These are phyloP conservation scores for Moesziomyces aphidis DNA, from an alignment of 1,284 basidiomycete genomes.

Conservation along the genomic window DNA sequence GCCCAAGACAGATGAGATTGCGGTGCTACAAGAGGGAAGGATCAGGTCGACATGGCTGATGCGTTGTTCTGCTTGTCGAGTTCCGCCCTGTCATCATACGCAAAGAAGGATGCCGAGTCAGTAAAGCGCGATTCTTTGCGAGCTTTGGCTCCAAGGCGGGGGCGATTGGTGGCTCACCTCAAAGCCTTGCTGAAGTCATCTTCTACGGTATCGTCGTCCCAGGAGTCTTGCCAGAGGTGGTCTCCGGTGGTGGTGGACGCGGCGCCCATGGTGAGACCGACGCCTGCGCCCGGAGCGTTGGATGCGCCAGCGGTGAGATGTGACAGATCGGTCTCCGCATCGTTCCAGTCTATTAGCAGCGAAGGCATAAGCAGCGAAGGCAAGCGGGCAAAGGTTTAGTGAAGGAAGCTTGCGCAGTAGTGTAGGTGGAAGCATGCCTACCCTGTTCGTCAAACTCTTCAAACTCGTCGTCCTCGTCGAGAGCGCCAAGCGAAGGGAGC, in stretches of 20 bases:
- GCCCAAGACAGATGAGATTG: background rate
- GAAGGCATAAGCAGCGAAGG: too few relatives aligned
- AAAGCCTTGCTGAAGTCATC: conserved; percentile 96
- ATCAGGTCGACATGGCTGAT: conserved; percentile 54
- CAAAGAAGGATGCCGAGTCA: background rate
- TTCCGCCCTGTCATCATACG: conserved; percentile 41
- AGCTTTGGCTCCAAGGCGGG: background rate
- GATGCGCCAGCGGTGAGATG: conserved; percentile 71
- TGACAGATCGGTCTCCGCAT: conserved; percentile 81
- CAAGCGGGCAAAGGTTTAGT: too few relatives aligned
- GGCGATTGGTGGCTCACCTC: conserved; percentile 73
- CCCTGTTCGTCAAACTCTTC: conserved; percentile 67
- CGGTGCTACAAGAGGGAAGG: background rate
- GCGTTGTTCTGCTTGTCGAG: conserved; percentile 52
- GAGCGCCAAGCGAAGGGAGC: conserved; percentile 61
- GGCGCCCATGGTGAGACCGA: conserved; percentile 51
- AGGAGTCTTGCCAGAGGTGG: conserved; percentile 98
- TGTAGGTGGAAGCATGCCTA: conserved; percentile 35
- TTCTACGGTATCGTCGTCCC: conserved; percentile 99
- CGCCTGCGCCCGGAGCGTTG: conserved; percentile 31
- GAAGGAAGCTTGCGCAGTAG: too few relatives aligned
- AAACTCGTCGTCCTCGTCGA: conserved; percentile 68
- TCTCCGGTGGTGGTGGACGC: conserved; percentile 49
- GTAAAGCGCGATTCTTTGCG: background rate
- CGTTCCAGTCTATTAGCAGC: conserved; percentile 80